Percentiles rank a stretch among this genome's conserved stretches.
Evolutionary conservation across 75 land plant species (phyloP).

Genomic region (Picea glauca): DNA sequence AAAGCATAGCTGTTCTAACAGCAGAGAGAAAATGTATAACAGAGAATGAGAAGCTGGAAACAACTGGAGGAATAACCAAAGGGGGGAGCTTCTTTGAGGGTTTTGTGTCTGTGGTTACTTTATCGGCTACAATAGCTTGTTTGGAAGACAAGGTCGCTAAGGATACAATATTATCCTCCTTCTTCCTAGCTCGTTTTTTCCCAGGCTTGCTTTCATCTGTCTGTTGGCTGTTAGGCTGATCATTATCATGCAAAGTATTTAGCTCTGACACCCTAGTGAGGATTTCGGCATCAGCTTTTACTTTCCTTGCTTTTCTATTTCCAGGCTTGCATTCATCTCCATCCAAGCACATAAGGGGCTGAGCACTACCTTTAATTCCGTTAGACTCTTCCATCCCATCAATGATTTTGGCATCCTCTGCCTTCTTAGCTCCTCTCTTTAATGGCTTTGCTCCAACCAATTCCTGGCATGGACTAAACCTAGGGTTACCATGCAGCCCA

Average conservation of each 20-base stretch:
- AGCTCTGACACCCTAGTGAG: constrained; percentile 2
- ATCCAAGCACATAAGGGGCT: not conserved
- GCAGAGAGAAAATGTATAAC: constrained; percentile 86
- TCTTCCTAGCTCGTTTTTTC: constrained; percentile 33
- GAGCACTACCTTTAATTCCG: constrained; percentile 1
- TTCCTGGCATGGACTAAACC: not conserved
- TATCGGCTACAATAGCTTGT: constrained; percentile 23
- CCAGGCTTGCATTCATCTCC: not conserved
- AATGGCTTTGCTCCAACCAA: constrained; percentile 8
- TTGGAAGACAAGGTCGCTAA: constrained; percentile 22
- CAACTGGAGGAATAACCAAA: constrained; percentile 70
- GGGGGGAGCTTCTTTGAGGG: constrained; percentile 46
- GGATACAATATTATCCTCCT: constrained; percentile 18
- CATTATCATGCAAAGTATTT: constrained; percentile 16
- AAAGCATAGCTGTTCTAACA: constrained; percentile 70
- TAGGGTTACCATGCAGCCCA: not conserved
- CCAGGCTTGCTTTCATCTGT: constrained; percentile 14
- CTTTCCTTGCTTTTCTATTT: constrained; percentile 39
- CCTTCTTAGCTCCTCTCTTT: constrained; percentile 15
- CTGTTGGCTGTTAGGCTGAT: constrained; percentile 16
- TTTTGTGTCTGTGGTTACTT: constrained; percentile 41
- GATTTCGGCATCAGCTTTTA: constrained; percentile 15
- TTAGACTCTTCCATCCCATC: constrained; percentile 15
- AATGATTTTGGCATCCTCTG: constrained; percentile 4
- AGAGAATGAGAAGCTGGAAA: constrained; percentile 89